A percentile compares a stretch with the other conserved stretches of the same genome.
phyloP scores from a whole-genome alignment of 78 protist species.

The Creolimax fragrantissima region DNA sequence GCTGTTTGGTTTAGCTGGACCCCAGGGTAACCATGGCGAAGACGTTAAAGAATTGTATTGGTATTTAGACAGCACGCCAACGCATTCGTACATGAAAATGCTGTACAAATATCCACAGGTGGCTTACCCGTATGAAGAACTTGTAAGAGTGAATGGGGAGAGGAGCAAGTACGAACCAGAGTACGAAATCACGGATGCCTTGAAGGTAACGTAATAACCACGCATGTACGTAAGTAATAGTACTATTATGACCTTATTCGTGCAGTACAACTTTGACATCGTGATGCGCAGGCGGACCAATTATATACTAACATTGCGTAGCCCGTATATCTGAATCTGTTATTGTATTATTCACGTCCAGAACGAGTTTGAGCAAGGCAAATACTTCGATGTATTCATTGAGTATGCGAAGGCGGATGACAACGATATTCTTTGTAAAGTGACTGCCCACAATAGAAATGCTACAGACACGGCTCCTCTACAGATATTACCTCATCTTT shows the following conservation, averaged over 20 bases:
- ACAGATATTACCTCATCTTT: constrained; percentile 49
- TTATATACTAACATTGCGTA: too few relatives aligned
- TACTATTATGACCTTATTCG: too few relatives aligned
- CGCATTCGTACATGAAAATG: constrained; percentile 52
- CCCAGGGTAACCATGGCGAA: constrained; percentile 31
- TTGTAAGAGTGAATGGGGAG: neutral
- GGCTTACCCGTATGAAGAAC: constrained; percentile 48
- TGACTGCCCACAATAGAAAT: constrained; percentile 47
- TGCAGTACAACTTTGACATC: too few relatives aligned
- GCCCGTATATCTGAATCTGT: too few relatives aligned
- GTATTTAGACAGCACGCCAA: constrained; percentile 48
- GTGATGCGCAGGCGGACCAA: too few relatives aligned
- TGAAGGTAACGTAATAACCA: too few relatives aligned
- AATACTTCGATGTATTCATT: constrained; percentile 32
- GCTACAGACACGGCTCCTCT: constrained; percentile 13
- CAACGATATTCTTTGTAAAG: constrained; percentile 40
- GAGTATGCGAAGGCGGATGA: constrained; percentile 62
- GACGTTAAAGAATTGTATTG: constrained; percentile 60
- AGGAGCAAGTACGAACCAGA: constrained; percentile 27
- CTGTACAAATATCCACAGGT: constrained; percentile 74
- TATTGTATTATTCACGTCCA: too few relatives aligned
- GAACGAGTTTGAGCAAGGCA: neutral
- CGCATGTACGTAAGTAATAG: too few relatives aligned
- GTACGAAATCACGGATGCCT: constrained; percentile 64
- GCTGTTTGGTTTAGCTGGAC: constrained; percentile 52